Evolutionary conservation across 495 filamentous ascomycete species (phyloP), one percentile per base, ranked within the genome.

Genomic region (Penicillium fimorum): DNA sequence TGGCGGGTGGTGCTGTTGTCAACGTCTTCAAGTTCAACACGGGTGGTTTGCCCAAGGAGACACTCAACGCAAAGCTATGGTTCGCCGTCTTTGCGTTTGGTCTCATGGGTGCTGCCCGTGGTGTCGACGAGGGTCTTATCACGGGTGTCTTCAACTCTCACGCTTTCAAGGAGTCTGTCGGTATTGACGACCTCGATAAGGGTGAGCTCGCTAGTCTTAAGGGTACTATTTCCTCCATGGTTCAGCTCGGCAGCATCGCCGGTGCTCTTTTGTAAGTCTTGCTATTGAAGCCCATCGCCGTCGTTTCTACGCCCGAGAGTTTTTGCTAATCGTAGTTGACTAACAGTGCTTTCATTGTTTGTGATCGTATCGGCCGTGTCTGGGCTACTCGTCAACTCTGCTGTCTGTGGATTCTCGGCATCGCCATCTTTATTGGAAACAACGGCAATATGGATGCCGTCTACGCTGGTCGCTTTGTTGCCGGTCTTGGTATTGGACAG

Each of bases 91-190:
- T 81, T 53, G 77, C 79, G 4, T 82, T 83, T 43, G 80, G 80
- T 45, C 75, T 84, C 9, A 76, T 84, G 56, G 82, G 82, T 52
- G 82, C 83, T 24, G 83, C 83, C 30, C 77, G 82, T 30, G 83
- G 82, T 27, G 70, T 86, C 12, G 83, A 86, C 51, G 83, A 86
- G 61, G 83, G 82, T 25, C 68, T 84, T 29, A 84, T 84, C 62
- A 77, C 73, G 25, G 81, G 80, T 17, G 79, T 80, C 20, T 76
- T 84, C 58, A 76, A 78, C 58, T 82, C 59, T 80, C 20, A 53
- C 20, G 24, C 51, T 8, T 53, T 53, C 41, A 53, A 53, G 51
- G 0, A 27, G 78, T 48, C 46, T 24, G 17, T 48, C 29, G 46
- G 46, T 35, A 48, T 48, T 12, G 46, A 48, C 29, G 46, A 48